Evolutionary conservation across 2,329 filamentous ascomycete species (phyloP), one percentile per base, ranked within the genome.

Genomic region (Parastagonospora avenae): DNA sequence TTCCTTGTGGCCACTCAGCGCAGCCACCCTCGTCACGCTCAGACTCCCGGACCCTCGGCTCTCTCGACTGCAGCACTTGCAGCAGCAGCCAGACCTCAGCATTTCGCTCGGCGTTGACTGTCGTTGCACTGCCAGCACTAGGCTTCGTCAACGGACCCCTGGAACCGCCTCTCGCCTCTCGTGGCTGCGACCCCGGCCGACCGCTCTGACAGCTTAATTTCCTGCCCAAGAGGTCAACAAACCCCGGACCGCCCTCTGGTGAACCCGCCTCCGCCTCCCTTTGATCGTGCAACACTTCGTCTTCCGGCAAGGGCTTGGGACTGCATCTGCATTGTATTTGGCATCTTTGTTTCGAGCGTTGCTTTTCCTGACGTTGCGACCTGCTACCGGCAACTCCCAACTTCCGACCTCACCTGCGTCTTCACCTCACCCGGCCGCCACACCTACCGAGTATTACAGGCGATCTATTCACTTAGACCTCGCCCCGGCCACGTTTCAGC

Each of bases 381-480:
- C 50, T 46, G 41, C 54, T 33, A 41, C 45, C 50, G 41, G 54
- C 24, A 42, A 48, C 27, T 30, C 37, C 41, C 41, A 31, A 39
- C 49, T 41, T 31, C 39, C 38, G 41, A 41, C 46, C 46, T 50
- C 33, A 37, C 49, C 54, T 7, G 12, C 38, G 29, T 29, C 24
- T 9, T 52, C 48, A 51, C 54, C 46, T 50, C 62, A 55, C 53
- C 57, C 49, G 55, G 44, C 50, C 40, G 33, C 30, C 30, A 16
- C n/a, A 7, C 29, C 15, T 36, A 14, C n/a, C 31, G 31, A 14
- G 42, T 50, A 56, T 59, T 57, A 66, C 61, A 59, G 67, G 65
- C 71, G 70, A 73, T 68, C 70, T 74, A 73, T 74, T 74, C 57
- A 73, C 62, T 74, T 74, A 73, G 70, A 57, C 62, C 52, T 72